A percentile compares a stretch with the other conserved stretches of the same genome.
Evolutionary conservation across 2,329 filamentous ascomycete genomes (phyloP).

Genomic region (Verticillium dahliae): DNA sequence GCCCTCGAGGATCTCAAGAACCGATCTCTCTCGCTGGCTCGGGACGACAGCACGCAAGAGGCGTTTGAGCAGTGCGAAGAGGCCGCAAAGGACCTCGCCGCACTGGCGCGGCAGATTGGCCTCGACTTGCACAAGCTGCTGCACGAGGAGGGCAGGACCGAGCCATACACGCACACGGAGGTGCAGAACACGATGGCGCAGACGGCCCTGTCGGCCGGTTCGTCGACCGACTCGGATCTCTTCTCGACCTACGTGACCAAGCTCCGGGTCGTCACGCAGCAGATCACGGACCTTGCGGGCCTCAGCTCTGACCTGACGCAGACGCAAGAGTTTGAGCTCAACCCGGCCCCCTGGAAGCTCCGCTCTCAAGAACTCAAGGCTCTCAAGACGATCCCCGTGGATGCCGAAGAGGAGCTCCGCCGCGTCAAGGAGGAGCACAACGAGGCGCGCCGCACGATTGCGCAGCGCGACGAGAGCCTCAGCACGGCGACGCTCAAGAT

Average conservation of each 20-base stretch:
- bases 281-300: constrained; percentile 64
- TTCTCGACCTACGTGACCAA: constrained; percentile 63
- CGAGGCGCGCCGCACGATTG: constrained; percentile 66
- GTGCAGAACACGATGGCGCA: constrained; percentile 56
- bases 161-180: constrained; percentile 61
- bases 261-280: constrained; percentile 56
- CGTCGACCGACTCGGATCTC: constrained; percentile 57
- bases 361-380: constrained; percentile 75
- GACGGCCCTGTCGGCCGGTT: constrained; percentile 44
- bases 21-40: constrained; percentile 65
- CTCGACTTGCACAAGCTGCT: constrained; percentile 59
- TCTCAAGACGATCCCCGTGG: constrained; percentile 73
- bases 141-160: constrained; percentile 63
- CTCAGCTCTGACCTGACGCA: constrained; percentile 65
- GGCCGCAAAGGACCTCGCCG: constrained; percentile 57
- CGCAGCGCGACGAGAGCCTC: constrained; percentile 71
- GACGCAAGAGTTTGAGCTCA: constrained; percentile 73
- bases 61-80: constrained; percentile 65
- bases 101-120: constrained; percentile 62
- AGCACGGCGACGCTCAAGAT: constrained; percentile 89
- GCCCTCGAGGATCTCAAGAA: constrained; percentile 71
- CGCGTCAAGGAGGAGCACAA: constrained; percentile 74
- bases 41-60: constrained; percentile 49
- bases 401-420: constrained; percentile 79
- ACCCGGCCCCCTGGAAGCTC: constrained; percentile 72